Evolutionary conservation across 2,329 filamentous ascomycete genomes (phyloP).

Genomic region (Nemania diffusa): DNA sequence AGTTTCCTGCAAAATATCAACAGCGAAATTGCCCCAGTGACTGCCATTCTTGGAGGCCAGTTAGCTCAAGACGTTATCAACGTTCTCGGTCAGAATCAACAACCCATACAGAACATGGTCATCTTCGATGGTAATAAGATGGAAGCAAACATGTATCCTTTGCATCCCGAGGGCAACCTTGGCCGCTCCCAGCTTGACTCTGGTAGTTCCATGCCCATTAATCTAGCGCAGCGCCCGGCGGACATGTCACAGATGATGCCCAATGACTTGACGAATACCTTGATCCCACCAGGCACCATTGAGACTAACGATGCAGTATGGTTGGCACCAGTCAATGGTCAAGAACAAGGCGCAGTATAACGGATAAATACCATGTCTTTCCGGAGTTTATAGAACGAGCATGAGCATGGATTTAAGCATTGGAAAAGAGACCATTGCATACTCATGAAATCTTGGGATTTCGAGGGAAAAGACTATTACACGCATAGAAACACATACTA

Average conservation of each 20-base stretch:
- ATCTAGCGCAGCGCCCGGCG: conserved; percentile 17
- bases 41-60: conserved; percentile 88
- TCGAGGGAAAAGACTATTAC: conserved; percentile 1
- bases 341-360: neutral
- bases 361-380: neutral
- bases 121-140: conserved; percentile 88
- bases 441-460: neutral
- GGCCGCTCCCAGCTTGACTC: conserved; percentile 59
- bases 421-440: conserved; percentile 10
- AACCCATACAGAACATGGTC: conserved; percentile 94
- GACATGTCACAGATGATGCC: conserved; percentile 42
- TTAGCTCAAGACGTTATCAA: conserved; percentile 98
- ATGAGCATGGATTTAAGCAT: neutral
- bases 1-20: conserved; percentile 88
- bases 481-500: conserved; percentile 1
- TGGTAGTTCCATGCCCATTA: conserved; percentile 37
- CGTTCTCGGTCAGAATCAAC: conserved; percentile 87
- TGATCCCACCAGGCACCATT: conserved; percentile 6
- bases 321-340: neutral
- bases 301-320: neutral
- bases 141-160: conserved; percentile 80
- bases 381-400: neutral
- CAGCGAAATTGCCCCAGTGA: conserved; percentile 85
- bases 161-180: conserved; percentile 75
- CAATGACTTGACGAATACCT: conserved; percentile 28